Evolutionary conservation across 2,329 filamentous ascomycete genomes (phyloP).

Genomic region (Rhynchosporium agropyri): DNA sequence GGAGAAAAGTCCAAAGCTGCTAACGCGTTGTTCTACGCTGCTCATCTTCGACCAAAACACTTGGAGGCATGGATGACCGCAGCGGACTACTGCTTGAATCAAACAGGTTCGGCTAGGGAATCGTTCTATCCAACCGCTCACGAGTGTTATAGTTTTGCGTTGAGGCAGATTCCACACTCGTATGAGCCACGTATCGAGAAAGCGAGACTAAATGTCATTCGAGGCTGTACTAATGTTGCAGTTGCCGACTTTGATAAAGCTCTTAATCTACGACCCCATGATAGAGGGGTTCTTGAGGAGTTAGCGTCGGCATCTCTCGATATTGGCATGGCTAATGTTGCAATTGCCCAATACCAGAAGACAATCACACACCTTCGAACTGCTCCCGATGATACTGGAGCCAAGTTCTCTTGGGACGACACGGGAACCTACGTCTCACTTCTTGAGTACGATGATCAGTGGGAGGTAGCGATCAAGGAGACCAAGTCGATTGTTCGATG

Average conservation of each 20-base stretch:
- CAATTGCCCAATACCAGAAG: slow-evolving; percentile 42
- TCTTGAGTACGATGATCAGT: slow-evolving; percentile 65
- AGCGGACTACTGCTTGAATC: slow-evolving; percentile 21
- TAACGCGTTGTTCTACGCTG: slow-evolving; percentile 62
- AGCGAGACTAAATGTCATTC: slow-evolving; percentile 10
- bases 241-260: slow-evolving; percentile 12
- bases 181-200: slow-evolving; percentile 10
- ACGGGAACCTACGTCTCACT: slow-evolving; percentile 85
- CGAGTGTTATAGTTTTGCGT: slow-evolving; percentile 1
- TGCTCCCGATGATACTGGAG: slow-evolving; percentile 19
- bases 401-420: slow-evolving; percentile 67
- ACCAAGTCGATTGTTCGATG: slow-evolving; percentile 77
- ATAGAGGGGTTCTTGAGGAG: slow-evolving; percentile 44
- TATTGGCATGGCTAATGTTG: slow-evolving; percentile 38
- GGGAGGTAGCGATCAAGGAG: slow-evolving; percentile 66
- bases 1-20: slow-evolving; percentile 60
- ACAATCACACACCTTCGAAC: slow-evolving; percentile 40
- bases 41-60: slow-evolving; percentile 64
- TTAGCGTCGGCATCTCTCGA: slow-evolving; percentile 44
- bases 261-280: slow-evolving; percentile 42
- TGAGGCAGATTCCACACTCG: slow-evolving; percentile 5
- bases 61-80: slow-evolving; percentile 59
- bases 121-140: slow-evolving; percentile 13
- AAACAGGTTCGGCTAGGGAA: slow-evolving; percentile 14
- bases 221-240: not conserved